Evolutionary conservation across 768 basidiomycete species (phyloP).

Genomic region (Lactarius evosmus): DNA sequence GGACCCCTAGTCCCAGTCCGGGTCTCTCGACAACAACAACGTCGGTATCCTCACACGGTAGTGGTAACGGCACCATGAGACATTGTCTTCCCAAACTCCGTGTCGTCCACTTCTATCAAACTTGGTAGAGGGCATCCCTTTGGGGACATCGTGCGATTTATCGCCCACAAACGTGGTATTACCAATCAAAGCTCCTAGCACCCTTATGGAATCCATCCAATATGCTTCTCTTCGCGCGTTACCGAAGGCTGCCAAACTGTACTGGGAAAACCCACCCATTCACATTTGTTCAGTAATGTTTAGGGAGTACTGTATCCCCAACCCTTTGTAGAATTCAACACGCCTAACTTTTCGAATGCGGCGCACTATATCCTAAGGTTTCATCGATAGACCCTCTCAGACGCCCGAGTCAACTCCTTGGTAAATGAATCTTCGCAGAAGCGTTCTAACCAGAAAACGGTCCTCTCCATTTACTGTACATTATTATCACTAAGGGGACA

Average conservation of each 20-base stretch:
- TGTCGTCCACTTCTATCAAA: conserved; percentile 21
- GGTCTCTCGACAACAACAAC: background rate
- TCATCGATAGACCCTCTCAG: conserved; percentile 4
- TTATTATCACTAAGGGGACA: background rate
- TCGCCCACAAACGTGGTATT: conserved; percentile 6
- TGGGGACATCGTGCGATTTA: conserved; percentile 11
- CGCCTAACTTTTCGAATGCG: background rate
- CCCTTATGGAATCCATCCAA: conserved; percentile 1
- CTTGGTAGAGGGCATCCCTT: conserved; percentile 1
- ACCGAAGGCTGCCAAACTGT: background rate
- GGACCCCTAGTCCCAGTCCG: background rate
- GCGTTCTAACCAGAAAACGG: conserved; percentile 2
- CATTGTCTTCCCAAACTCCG: conserved; percentile 19
- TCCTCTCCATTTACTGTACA: background rate
- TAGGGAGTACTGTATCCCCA: background rate
- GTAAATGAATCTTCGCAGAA: conserved; percentile 7
- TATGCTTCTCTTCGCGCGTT: background rate
- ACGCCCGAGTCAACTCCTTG: background rate
- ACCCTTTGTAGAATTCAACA: background rate
- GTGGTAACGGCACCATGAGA: background rate
- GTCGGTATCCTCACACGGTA: background rate
- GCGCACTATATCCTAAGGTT: conserved; percentile 7
- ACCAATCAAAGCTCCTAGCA: background rate
- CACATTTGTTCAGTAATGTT: background rate
- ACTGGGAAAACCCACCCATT: background rate